phyloP scores from a whole-genome alignment of 1,284 basidiomycete species.

The Gymnopus androsaceus region DNA sequence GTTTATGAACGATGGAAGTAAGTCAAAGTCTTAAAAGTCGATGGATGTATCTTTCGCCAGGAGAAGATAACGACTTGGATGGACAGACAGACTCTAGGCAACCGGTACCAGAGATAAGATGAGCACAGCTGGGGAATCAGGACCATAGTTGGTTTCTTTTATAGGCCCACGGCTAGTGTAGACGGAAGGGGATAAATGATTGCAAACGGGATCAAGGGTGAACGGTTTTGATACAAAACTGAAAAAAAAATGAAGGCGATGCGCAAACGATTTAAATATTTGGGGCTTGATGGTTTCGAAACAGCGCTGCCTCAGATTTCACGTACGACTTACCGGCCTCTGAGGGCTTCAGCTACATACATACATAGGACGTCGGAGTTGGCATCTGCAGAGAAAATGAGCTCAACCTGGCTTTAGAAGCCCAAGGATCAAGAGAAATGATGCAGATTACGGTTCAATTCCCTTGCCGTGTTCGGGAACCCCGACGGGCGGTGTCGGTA shows the following conservation, averaged over 20 bases:
- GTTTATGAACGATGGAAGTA: conserved; percentile 1
- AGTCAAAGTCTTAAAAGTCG: conserved; percentile 10
- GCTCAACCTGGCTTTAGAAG: no score
- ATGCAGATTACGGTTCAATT: no score
- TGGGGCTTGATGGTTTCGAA: conserved; percentile 8
- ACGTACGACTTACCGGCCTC: no score
- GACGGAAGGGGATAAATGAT: background rate
- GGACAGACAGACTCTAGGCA: conserved; percentile 15
- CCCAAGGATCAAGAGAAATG: no score
- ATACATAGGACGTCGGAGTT: no score
- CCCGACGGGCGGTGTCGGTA: no score
- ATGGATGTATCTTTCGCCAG: conserved; percentile 7
- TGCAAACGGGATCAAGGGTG: no score
- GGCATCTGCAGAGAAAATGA: no score
- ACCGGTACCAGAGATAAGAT: conserved; percentile 11
- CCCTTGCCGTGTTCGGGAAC: no score
- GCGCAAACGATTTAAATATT: background rate
- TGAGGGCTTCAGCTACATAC: no score
- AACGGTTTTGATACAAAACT: no score
- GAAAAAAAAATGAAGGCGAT: background rate
- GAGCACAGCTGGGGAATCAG: conserved; percentile 10
- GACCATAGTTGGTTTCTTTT: background rate
- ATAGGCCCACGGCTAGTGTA: background rate
- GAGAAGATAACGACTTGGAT: conserved; percentile 11
- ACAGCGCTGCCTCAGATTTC: background rate